phyloP scores from a whole-genome alignment of 805 yeast genomes.

The Sugiyamaella smithiae region DNA sequence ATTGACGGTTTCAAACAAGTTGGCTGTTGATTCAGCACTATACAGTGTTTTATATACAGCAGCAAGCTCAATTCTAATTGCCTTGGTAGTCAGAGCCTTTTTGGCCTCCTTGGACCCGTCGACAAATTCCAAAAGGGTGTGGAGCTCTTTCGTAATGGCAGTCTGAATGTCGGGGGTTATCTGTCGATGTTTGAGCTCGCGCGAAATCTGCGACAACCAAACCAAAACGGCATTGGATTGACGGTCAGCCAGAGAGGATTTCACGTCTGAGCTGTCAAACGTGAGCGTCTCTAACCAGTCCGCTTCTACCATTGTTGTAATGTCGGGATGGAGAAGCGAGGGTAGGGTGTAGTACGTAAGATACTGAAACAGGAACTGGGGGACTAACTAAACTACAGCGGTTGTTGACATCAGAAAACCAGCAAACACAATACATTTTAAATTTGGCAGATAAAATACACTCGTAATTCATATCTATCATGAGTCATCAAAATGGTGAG shows the following conservation, averaged over 20 bases:
- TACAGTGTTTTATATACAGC: constrained; percentile 16
- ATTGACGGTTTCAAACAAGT: constrained; percentile 30
- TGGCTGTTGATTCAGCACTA: constrained; percentile 9
- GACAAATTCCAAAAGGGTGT: constrained; percentile 15
- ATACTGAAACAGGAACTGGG: too few species aligned
- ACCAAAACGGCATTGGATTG: constrained; percentile 18
- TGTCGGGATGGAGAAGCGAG: too few species aligned
- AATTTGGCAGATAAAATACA: background rate
- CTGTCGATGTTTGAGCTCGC: constrained; percentile 2
- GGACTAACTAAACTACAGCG: too few species aligned
- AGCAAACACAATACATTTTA: too few species aligned
- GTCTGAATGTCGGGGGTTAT: constrained; percentile 18
- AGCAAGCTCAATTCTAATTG: constrained; percentile 19
- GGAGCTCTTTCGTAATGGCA: constrained; percentile 15
- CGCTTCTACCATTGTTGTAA: too few species aligned
- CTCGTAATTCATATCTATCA: background rate
- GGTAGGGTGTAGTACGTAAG: too few species aligned
- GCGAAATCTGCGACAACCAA: constrained; percentile 19
- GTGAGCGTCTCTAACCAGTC: constrained; percentile 6
- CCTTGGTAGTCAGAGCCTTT: constrained; percentile 14
- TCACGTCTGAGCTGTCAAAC: constrained; percentile 13
- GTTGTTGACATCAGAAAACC: too few species aligned
- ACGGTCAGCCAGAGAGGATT: constrained; percentile 17
- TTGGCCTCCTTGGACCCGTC: constrained; percentile 17
- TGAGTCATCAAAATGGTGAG: constrained; percentile 13